phyloP scores from a whole-genome alignment of 2,329 filamentous ascomycete species.

The Fonsecaea monophora region DNA sequence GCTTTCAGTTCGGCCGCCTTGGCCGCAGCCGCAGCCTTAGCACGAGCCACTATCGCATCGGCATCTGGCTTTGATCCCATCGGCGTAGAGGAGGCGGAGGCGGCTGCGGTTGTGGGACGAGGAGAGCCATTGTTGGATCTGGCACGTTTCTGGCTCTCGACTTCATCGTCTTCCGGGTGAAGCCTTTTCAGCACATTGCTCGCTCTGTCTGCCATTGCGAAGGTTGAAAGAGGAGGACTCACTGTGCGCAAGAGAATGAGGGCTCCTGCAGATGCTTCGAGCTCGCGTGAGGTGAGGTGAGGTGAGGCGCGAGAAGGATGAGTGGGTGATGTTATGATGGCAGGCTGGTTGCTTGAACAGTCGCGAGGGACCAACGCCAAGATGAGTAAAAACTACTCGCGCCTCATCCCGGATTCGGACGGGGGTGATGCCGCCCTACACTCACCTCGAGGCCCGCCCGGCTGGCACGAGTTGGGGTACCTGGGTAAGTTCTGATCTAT shows the following conservation, averaged over 20 bases:
- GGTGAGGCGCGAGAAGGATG: not conserved
- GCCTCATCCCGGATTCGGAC: too few species aligned
- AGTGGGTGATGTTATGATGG: not conserved
- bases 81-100: conserved; percentile 40
- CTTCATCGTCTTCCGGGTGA: conserved; percentile 55
- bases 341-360: not conserved
- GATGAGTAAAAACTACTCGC: too few species aligned
- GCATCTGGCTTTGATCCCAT: conserved; percentile 47
- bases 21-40: conserved; percentile 55
- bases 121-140: conserved; percentile 60
- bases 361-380: not conserved
- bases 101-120: conserved; percentile 47
- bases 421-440: too few species aligned
- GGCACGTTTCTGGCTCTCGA: conserved; percentile 55
- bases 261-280: not conserved
- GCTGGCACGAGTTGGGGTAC: too few species aligned
- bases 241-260: conserved; percentile 21
- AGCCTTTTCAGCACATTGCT: conserved; percentile 54
- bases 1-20: conserved; percentile 58
- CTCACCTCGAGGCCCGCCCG: too few species aligned
- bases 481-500: too few species aligned
- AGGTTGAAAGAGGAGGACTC: conserved; percentile 29
- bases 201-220: conserved; percentile 32
- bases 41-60: conserved; percentile 56
- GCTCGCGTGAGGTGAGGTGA: conserved; percentile 3